These are phyloP conservation scores for Panellus pusillus DNA, from an alignment of 768 basidiomycete species.

Conservation along the genomic window DNA sequence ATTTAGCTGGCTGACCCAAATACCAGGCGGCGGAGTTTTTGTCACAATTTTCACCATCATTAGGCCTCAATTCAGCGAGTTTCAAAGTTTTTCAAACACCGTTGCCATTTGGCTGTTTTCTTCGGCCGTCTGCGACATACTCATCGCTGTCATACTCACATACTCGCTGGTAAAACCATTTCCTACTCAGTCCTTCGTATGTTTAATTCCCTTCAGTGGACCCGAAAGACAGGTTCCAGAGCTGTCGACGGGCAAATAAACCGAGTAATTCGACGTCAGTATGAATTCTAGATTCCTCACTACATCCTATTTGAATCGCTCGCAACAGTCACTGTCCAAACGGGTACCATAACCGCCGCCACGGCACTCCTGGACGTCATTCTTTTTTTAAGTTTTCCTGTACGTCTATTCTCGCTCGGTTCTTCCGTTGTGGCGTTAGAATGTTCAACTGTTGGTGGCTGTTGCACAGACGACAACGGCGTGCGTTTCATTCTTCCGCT, in stretches of 20 bases:
- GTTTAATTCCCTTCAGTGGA: constrained; percentile 23
- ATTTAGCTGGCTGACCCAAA: not conserved
- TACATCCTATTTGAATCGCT: not conserved
- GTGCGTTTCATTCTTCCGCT: not conserved
- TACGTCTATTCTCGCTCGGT: not conserved
- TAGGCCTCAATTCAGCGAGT: constrained; percentile 19
- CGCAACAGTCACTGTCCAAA: constrained; percentile 27
- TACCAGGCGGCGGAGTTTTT: constrained; percentile 10
- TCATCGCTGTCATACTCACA: constrained; percentile 25
- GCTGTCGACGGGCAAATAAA: constrained; percentile 38
- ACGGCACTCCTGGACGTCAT: constrained; percentile 26
- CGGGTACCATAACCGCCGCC: constrained; percentile 28
- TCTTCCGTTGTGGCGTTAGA: too few species aligned
- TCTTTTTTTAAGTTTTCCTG: constrained; percentile 21
- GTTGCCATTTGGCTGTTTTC: constrained; percentile 26
- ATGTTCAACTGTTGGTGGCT: not conserved
- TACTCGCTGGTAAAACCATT: constrained; percentile 22
- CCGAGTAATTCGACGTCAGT: constrained; percentile 30
- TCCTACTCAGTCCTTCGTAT: too few species aligned
- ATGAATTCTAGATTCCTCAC: constrained; percentile 15
- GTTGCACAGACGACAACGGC: constrained; percentile 1
- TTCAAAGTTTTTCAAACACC: constrained; percentile 19
- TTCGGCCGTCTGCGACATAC: constrained; percentile 24
- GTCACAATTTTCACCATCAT: constrained; percentile 10
- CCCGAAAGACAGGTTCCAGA: constrained; percentile 36